Percentiles rank a stretch among this genome's conserved stretches.
These are phyloP conservation scores for Evansstolkia leycettana DNA, from an alignment of 495 filamentous ascomycete species.

Conservation along the genomic window DNA sequence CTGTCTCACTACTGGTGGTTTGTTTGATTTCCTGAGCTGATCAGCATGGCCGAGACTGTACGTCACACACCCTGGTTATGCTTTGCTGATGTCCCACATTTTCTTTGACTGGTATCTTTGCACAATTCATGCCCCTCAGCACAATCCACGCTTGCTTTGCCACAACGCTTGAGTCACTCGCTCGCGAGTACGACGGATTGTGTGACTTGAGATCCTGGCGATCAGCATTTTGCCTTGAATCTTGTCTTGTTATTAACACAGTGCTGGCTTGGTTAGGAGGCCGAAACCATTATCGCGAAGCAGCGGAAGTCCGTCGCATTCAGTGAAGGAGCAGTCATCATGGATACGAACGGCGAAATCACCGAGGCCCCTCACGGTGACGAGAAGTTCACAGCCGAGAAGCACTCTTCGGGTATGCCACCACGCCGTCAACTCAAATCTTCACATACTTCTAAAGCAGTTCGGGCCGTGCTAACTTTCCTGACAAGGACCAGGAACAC, in stretches of 20 bases:
- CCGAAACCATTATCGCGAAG: conserved; percentile 19
- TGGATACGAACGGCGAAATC: conserved; percentile 74
- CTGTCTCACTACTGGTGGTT: too few species aligned
- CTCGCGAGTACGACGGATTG: neutral
- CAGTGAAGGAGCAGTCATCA: conserved; percentile 68
- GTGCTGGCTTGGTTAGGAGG: conserved; percentile 12
- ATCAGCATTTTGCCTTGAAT: conserved; percentile 1
- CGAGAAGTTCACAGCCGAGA: conserved; percentile 57
- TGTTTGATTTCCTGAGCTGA: neutral
- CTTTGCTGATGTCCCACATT: conserved; percentile 32
- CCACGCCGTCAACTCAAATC: neutral
- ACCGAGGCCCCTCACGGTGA: conserved; percentile 52
- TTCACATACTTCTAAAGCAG: neutral
- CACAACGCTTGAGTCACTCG: neutral
- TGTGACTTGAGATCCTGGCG: neutral
- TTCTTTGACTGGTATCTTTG: conserved; percentile 15
- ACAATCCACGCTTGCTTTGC: conserved; percentile 4
- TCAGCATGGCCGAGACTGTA: conserved; percentile 37
- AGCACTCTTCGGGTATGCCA: conserved; percentile 50
- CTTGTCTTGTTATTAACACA: conserved; percentile 8
- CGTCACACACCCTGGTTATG: conserved; percentile 34
- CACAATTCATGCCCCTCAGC: conserved; percentile 15
- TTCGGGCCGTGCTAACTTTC: conserved; percentile 1
- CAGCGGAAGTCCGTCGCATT: conserved; percentile 88
- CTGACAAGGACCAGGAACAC: conserved; percentile 7